Evolutionary conservation across 768 basidiomycete species (phyloP).

Genomic region (Vararia minispora): DNA sequence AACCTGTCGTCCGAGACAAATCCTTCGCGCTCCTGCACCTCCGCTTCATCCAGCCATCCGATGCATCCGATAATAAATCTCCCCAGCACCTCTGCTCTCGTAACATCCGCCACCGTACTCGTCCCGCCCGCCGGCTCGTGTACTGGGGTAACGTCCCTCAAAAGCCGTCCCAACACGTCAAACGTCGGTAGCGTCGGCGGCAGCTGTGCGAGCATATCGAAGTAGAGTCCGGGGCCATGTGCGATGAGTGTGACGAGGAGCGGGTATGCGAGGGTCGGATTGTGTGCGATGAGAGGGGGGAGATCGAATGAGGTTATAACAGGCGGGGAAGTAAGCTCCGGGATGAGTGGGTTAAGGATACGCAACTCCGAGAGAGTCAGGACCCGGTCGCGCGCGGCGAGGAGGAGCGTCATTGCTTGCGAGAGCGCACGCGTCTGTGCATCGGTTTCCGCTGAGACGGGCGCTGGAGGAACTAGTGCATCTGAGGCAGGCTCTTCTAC

Average conservation of each 20-base stretch:
- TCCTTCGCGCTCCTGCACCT: constrained; percentile 59
- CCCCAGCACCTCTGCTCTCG: constrained; percentile 55
- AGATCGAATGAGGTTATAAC: constrained; percentile 63
- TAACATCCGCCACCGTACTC: constrained; percentile 53
- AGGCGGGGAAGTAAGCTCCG: constrained; percentile 30
- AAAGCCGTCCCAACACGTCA: constrained; percentile 57
- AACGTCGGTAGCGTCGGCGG: constrained; percentile 67
- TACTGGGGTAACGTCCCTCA: constrained; percentile 48
- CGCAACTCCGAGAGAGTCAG: constrained; percentile 70
- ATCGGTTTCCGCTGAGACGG: constrained; percentile 39
- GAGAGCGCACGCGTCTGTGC: constrained; percentile 44
- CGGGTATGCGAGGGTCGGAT: constrained; percentile 60
- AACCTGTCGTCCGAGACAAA: constrained; percentile 62
- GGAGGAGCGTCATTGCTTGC: constrained; percentile 55
- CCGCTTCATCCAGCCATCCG: constrained; percentile 58
- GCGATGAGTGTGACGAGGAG: constrained; percentile 50
- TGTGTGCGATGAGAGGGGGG: constrained; percentile 51
- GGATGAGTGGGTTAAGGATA: constrained; percentile 41
- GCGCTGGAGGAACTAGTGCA: constrained; percentile 7
- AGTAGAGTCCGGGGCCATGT: constrained; percentile 35
- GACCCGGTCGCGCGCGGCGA: constrained; percentile 60
- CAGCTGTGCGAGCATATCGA: constrained; percentile 52
- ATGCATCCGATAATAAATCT: constrained; percentile 63
- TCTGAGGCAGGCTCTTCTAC: constrained; percentile 1
- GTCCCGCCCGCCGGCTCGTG: constrained; percentile 31